phyloP scores from a whole-genome alignment of 345 rosid species.

The Brassica napus region Da-Ae NC_063439.1:9856501-9857000 shows the following conservation, averaged over 20 bases:
- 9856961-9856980: not conserved
- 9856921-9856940: not conserved
- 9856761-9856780: conserved; percentile 42
- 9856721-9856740: conserved; percentile 51
- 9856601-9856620: not conserved
- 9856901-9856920: not conserved
- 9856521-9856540: not conserved
- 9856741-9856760: conserved; percentile 34
- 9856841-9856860: not conserved
- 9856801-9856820: conserved; percentile 6
- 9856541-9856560: not conserved
- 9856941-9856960: not conserved
- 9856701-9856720: conserved; percentile 67
- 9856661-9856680: conserved; percentile 66
- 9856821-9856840: not conserved
- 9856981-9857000: not conserved
- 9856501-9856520: not conserved
- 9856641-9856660: conserved; percentile 23
- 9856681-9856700: conserved; percentile 74
- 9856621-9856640: not conserved
- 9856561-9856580: not conserved
- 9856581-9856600: not conserved
- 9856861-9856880: not conserved
- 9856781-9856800: conserved; percentile 52
- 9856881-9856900: not conserved